Conservation (phyloP, 2,329 filamentous ascomycete species). For the Fusarium illudens region DNA sequence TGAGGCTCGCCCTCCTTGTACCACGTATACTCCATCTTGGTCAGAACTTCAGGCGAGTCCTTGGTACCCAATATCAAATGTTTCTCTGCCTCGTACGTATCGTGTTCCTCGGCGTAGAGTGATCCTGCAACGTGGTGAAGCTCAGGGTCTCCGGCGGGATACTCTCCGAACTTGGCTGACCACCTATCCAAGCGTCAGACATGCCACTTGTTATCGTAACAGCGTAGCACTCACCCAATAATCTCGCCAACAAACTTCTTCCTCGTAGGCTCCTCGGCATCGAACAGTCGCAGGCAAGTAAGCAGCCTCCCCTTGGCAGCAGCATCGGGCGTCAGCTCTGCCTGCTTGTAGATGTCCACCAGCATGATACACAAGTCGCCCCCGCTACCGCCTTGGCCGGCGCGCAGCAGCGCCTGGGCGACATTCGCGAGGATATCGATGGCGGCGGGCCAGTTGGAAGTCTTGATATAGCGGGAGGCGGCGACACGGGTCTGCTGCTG, state of each 20-base stretch:
- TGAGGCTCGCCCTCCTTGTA: slow-evolving; percentile 89
- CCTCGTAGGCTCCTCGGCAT: slow-evolving; percentile 83
- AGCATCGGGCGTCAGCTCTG: slow-evolving; percentile 79
- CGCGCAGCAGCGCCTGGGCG: slow-evolving; percentile 84
- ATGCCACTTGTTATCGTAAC: neutral
- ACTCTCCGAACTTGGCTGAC: slow-evolving; percentile 86
- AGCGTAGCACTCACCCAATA: slow-evolving; percentile 65
- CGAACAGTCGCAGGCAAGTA: slow-evolving; percentile 81
- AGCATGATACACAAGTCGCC: slow-evolving; percentile 89
- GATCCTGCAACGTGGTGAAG: slow-evolving; percentile 91
- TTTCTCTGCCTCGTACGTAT: slow-evolving; percentile 90
- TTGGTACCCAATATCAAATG: slow-evolving; percentile 90
- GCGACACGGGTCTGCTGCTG: slow-evolving; percentile 98
- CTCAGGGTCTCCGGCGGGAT: slow-evolving; percentile 91
- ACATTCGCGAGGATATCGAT: slow-evolving; percentile 88
- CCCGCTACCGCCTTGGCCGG: slow-evolving; percentile 92
- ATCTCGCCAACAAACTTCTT: slow-evolving; percentile 93
- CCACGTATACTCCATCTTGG: slow-evolving; percentile 90
- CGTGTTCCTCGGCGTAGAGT: slow-evolving; percentile 91
- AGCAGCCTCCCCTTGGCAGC: slow-evolving; percentile 78
- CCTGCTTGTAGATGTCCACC: slow-evolving; percentile 90
- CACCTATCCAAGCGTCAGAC: slow-evolving; percentile 58
- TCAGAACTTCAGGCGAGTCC: slow-evolving; percentile 83
- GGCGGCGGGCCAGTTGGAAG: slow-evolving; percentile 82
- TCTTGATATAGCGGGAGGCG: slow-evolving; percentile 91